phyloP scores from a whole-genome alignment of 495 filamentous ascomycete genomes.

The Talaromyces nanjingensis region DNA sequence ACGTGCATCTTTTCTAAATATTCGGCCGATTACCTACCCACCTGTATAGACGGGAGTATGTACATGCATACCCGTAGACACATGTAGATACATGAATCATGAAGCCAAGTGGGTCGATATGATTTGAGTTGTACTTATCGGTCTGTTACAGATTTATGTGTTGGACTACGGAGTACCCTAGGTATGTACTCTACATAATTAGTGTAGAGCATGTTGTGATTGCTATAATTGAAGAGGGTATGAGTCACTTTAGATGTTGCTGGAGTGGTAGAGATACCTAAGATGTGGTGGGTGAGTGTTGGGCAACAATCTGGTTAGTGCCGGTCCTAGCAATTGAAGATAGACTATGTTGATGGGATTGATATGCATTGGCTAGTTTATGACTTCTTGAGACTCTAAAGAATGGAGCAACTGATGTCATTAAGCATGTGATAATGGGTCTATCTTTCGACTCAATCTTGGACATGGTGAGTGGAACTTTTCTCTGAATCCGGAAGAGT shows the following conservation, averaged over 20 bases:
- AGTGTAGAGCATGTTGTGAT: neutral
- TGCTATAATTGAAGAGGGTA: neutral
- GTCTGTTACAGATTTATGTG: neutral
- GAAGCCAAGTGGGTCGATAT: neutral
- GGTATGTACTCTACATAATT: neutral
- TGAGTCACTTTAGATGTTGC: neutral
- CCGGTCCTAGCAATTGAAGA: neutral
- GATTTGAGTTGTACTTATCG: neutral
- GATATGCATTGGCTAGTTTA: neutral
- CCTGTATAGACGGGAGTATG: neutral
- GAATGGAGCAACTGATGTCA: neutral
- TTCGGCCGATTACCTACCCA: neutral
- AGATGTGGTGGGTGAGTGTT: neutral
- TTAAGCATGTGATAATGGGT: neutral
- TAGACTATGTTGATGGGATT: neutral
- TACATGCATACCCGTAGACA: neutral
- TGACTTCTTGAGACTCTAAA: neutral
- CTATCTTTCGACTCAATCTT: neutral
- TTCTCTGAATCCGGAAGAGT: neutral
- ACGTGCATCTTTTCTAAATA: neutral
- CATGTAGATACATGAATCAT: neutral
- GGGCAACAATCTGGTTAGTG: neutral
- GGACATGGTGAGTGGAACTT: neutral
- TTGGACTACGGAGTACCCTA: neutral
- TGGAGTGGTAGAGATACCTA: neutral